Evolutionary conservation across 768 basidiomycete species (phyloP), one percentile per base, ranked within the genome.

Genomic region (Mycena capillaripes): DNA sequence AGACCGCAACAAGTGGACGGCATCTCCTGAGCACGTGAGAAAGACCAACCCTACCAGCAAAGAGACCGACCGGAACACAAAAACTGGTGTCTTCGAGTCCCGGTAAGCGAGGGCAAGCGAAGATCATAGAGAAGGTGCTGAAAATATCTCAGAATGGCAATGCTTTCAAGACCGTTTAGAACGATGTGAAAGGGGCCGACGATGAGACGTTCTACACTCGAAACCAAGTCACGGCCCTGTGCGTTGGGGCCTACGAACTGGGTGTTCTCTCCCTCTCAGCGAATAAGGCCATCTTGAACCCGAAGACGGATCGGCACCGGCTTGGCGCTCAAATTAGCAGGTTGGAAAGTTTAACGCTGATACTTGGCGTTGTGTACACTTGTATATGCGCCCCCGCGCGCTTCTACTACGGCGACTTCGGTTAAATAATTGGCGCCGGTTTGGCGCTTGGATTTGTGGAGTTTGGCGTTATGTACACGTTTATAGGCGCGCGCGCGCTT

Each of bases 101-200:
- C 44, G 42, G 59, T 61, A 61, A 61, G 44, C 59, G 27, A 17
- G 40, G 21, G n/a, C n/a, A 30, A 61, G 19, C 40, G 17, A 44
- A 44, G 17, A 29, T 61, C 59, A 5, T 42, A n/a, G 12, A 12
- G 32, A 10, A 32, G 40, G 58, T 29, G 40, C 59, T 61, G 42
- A 61, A 32, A 44, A n/a, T n/a, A 29, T 32, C 3, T 21, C 42
- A 61, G 59, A 61, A 61, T 9, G 36, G 7, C 7, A 7, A 6
- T 12, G 12, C 6, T 29, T 42, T 66, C 40, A 66, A 66, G 65
- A 66, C 65, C 25, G 65, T 57, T 53, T 66, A 34, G 52, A 66
- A 66, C 65, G 65, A 66, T 30, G 27, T 30, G 27, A 14, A 21
- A n/a, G n/a, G n/a, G 0, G 34, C n/a, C n/a, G 65, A 19, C 38